phyloP scores from a whole-genome alignment of 305 asterid genomes.

The Fraxinus xanthoxyloides region DNA sequence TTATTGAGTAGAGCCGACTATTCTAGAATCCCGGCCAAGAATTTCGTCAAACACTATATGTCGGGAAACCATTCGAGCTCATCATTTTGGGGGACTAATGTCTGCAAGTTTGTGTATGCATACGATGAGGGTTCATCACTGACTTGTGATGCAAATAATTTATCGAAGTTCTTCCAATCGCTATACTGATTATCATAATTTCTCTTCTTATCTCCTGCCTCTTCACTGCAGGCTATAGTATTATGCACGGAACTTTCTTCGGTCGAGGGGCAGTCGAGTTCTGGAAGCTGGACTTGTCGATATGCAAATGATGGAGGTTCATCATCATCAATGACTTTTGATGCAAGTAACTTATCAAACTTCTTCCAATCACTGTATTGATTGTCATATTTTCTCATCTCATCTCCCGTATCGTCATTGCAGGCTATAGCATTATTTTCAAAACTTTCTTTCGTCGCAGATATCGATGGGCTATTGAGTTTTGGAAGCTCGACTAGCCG shows the following conservation, averaged over 20 bases:
- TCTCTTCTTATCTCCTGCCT: constrained; percentile 33
- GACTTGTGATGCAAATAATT: constrained; percentile 33
- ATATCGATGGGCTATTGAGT: constrained; percentile 71
- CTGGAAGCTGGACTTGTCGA: constrained; percentile 53
- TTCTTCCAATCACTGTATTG: constrained; percentile 24
- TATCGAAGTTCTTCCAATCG: constrained; percentile 15
- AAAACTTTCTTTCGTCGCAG: constrained; percentile 40
- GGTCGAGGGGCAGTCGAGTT: constrained; percentile 65
- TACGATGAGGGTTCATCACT: constrained; percentile 27
- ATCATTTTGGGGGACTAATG: constrained; percentile 30
- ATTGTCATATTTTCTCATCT: constrained; percentile 29
- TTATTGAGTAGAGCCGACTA: background rate
- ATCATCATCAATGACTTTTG: constrained; percentile 29
- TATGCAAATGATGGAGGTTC: constrained; percentile 17
- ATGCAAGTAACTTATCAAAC: constrained; percentile 31
- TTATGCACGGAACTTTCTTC: constrained; percentile 31
- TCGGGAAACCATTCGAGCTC: constrained; percentile 52
- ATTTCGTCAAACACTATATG: background rate
- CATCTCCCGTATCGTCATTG: constrained; percentile 33
- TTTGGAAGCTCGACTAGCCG: constrained; percentile 56
- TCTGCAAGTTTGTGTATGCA: constrained; percentile 37
- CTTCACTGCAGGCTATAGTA: constrained; percentile 19
- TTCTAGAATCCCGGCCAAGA: background rate
- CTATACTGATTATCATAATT: constrained; percentile 30
- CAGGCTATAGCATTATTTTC: constrained; percentile 13